phyloP scores from a whole-genome alignment of 306 rosid genomes.

The Quercus agrifolia region DNA sequence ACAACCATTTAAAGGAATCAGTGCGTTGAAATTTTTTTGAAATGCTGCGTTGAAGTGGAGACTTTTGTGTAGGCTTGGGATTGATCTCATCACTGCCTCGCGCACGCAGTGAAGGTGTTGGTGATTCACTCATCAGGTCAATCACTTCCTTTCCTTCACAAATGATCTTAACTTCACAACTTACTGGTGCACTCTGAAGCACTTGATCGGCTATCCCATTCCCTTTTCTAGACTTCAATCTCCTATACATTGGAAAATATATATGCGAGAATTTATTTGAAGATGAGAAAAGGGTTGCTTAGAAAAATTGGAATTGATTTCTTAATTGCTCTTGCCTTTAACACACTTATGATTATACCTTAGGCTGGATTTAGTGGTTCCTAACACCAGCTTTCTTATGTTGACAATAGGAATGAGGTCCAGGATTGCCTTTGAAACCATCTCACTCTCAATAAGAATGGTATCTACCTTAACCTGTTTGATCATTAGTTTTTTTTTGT shows the following conservation, averaged over 20 bases:
- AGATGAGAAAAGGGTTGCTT: background rate
- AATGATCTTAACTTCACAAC: constrained; percentile 61
- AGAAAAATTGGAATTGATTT: background rate
- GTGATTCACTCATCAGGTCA: constrained; percentile 12
- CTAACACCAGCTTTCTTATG: constrained; percentile 57
- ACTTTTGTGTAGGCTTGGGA: constrained; percentile 28
- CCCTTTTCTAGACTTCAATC: constrained; percentile 57
- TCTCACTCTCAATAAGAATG: constrained; percentile 69
- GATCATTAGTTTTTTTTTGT: background rate
- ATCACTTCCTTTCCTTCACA: constrained; percentile 62
- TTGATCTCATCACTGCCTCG: constrained; percentile 19
- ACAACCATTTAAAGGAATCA: constrained; percentile 49
- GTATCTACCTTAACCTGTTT: constrained; percentile 71
- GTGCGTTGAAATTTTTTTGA: constrained; percentile 21
- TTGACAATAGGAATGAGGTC: constrained; percentile 65
- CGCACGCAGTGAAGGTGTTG: constrained; percentile 26
- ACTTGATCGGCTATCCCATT: constrained; percentile 56
- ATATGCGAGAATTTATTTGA: background rate
- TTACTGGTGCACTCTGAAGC: constrained; percentile 52
- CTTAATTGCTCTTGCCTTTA: background rate
- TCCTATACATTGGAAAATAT: constrained; percentile 39
- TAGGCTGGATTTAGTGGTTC: constrained; percentile 56
- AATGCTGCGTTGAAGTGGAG: too few relatives aligned
- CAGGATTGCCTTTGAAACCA: constrained; percentile 56
- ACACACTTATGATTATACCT: constrained; percentile 34